Base-by-base conservation (phyloP, 805 yeast genomes). In the Zygosaccharomyces gambellarensis region DNA sequence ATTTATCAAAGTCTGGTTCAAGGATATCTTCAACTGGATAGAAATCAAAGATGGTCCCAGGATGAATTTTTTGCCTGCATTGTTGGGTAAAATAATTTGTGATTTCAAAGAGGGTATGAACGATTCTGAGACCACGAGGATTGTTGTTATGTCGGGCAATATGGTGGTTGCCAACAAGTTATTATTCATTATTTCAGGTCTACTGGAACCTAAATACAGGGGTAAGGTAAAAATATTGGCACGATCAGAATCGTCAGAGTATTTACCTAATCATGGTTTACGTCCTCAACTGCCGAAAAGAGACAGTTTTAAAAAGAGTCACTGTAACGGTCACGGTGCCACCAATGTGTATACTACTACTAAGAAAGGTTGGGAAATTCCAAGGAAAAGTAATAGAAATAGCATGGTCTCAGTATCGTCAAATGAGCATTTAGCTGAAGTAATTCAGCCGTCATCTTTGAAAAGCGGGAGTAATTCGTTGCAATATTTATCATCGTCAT, bases 131-230 rank as follows among this genome's bases (percentile, higher is more conserved):
- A 62, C 72, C n/a, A 69, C 77, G 6, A 69, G 84, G 39, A 70
- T 81, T 1, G 80, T 80, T 1, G 70, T 81, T 3, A 73, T 80
- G 76, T 80, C 85, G 0, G 77, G 81, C 12, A 81, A 81, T 57
- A 79, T 81, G 31, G 76, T 76, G 6, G 82, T 81, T 8, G 83
- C 85, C 1, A 81, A 80, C 56, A 80, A 80, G 58, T 64, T 81
- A 47, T 68, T 80, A 0, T 80, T 79, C 48, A 75, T 81, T 6
- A 53, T 81, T 7, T 72, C 79, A 46, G 84, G 80, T 0, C 50
- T 81, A 23, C 62, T 81, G 14, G 75, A 79, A 31, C 71, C 64
- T 22, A 59, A 65, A 7, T 54, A 59, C 39, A 50, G 55, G 2
- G 59, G 64, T 5, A 45, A 46, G 11, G 29, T 58, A 23, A 39